Base-by-base conservation (phyloP, 2,329 filamentous ascomycete genomes). In the Hymenotorrendiella dingleyae region DNA sequence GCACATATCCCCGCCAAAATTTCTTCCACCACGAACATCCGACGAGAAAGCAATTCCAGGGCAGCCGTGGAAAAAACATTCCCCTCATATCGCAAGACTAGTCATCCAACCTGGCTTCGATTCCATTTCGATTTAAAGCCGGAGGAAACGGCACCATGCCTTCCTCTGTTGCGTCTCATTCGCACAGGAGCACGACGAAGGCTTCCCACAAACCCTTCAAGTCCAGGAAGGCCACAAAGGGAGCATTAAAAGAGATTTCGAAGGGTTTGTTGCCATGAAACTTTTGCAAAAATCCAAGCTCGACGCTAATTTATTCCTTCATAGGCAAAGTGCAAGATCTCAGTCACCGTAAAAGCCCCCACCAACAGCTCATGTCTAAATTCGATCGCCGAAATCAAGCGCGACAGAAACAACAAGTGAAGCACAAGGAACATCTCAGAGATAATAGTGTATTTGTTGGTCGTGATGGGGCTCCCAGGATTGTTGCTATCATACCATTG, bases 321-420 rank as follows among this genome's bases (percentile, higher is more conserved):
- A 12, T 27, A 93, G 87, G 90, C 62, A 93, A 93, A 65, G 76
- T 91, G 37, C 82, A 73, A 42, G 70, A 78, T 58, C 86, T 94
- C 61, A 79, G 75, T 57, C 72, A 73, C 56, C 81, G 91, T 60
- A 94, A 87, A 66, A 95, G 91, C 12, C 87, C 87, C 42, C 88
- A 95, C 64, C 93, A 98, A 64, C 88, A 95, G 69, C 80, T 96
- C 68, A 91, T 96, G 86, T 94, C 89, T 46, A 98, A 97, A 68
- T 78, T 98, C 64, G 89, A 95, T 66, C 84, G 93, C 47, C 82
- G 88, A 57, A 97, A 98, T 66, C 88, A 94, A 70, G 86, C 88
- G 55, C 91, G 91, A 66, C 93, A 98, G 71, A 82, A 84, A 64
- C 86, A 91, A 58, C 70, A 85, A 49, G 73, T 81, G 54, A 96